These are phyloP conservation scores for Ceratocystis harringtonii DNA, from an alignment of 2,329 filamentous ascomycete species.

Conservation along the genomic window DNA sequence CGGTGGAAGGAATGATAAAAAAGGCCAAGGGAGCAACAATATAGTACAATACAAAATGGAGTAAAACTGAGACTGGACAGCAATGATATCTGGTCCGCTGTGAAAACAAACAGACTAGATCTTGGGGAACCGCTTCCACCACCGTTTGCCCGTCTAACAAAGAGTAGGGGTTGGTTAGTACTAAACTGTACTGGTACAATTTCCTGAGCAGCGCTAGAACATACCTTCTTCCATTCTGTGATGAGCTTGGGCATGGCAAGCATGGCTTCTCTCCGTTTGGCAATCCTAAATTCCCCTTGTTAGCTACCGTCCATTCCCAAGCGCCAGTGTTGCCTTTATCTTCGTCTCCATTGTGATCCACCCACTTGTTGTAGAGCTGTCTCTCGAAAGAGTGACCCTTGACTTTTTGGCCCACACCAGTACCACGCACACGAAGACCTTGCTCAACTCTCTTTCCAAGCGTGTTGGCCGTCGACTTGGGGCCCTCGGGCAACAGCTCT, in stretches of 20 bases:
- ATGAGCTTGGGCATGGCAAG: conserved; percentile 87
- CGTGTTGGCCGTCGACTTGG: conserved; percentile 59
- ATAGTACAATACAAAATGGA: conserved; percentile 15
- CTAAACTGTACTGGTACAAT: neutral
- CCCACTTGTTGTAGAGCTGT: conserved; percentile 58
- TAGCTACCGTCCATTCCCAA: neutral
- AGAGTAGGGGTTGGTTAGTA: conserved; percentile 2
- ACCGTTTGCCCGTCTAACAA: conserved; percentile 15
- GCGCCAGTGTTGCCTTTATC: neutral
- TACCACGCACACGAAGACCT: conserved; percentile 77
- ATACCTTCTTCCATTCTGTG: conserved; percentile 80
- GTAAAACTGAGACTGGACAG: neutral
- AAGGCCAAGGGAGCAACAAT: conserved; percentile 13
- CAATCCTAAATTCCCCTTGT: conserved; percentile 43
- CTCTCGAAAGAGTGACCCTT: conserved; percentile 94
- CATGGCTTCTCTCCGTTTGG: conserved; percentile 83
- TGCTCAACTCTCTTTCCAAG: conserved; percentile 60
- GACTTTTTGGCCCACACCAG: conserved; percentile 78
- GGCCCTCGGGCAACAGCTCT: conserved; percentile 60
- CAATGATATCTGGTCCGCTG: neutral
- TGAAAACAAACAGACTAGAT: conserved; percentile 23
- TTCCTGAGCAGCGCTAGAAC: conserved; percentile 21
- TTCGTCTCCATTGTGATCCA: conserved; percentile 18
- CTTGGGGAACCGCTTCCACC: conserved; percentile 33
- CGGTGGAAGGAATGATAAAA: conserved; percentile 11